Base-by-base conservation (phyloP, 345 rosid genomes). In the Euphorbia lathyris region DNA sequence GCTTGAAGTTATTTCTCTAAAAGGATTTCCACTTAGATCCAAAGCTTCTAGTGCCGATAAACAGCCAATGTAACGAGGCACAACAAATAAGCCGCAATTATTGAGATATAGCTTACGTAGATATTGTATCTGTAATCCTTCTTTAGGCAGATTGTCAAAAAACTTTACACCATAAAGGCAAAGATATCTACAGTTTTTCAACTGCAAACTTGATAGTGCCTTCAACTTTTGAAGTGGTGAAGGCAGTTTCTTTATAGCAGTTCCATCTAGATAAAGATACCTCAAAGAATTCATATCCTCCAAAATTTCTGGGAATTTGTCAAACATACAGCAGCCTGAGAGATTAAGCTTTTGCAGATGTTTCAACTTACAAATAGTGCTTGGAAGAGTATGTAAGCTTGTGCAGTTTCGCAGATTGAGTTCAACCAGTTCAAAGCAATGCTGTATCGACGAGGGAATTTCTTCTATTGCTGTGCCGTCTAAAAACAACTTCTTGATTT, bases 1-100 rank as follows among this genome's bases (percentile, higher is more conserved):
- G 57, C 75, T 75, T 19, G 12, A n/a, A 0, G 86, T 80, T 32
- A 61, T 3, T 9, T 6, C 9, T 11, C 1, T 7, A 48, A 70
- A 60, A 34, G 0, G 6, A 32, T 59, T 40, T 19, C 43, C 14
- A 20, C 58, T 58, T 9, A 69, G 47, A 2, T 45, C 47, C 17
- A 69, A 47, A 9, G 40, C 58, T 48, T 32, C 58, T 22, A 68
- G 27, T 9, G 40, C 25, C 9, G 63, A 25, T 27, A 69, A 42
- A 19, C 9, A 13, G 29, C 29, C 14, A 0, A 69, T 34, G 36
- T 26, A 11, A 19, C 20, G 0, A 53, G 71, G 71, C 9, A 67
- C 12, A 1, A 3, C 5, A 23, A 4, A 13, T n/a, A 67, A 11
- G 0, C 48, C 7, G 34, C 71, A 53, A 22, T 14, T 47, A 13